Evolutionary conservation across 805 yeast species (phyloP).

Genomic region (Brettanomyces bruxellensis): DNA sequence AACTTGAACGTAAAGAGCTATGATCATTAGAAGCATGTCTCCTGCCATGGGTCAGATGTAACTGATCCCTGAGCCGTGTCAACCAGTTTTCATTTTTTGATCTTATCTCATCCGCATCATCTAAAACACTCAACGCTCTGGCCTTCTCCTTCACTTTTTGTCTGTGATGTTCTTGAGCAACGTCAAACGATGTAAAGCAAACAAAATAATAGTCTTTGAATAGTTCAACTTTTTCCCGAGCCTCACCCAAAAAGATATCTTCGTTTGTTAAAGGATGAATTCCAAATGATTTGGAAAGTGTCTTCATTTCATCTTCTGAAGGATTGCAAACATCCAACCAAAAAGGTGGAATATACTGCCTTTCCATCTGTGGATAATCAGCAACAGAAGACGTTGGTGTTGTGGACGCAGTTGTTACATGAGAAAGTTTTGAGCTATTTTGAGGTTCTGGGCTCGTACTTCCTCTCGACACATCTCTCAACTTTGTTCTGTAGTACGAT

Average conservation of each 20-base stretch:
- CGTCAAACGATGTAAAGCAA: constrained; percentile 79
- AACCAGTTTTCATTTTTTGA: constrained; percentile 7
- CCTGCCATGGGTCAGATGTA: constrained; percentile 2
- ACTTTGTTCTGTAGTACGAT: constrained; percentile 21
- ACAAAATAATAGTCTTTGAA: constrained; percentile 87
- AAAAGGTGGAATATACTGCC: constrained; percentile 40
- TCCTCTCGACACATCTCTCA: neutral
- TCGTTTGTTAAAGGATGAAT: constrained; percentile 96
- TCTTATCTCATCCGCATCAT: constrained; percentile 13
- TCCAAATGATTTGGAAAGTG: constrained; percentile 79
- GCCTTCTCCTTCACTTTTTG: constrained; percentile 20
- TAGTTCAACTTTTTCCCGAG: constrained; percentile 90
- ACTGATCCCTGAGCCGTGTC: constrained; percentile 7
- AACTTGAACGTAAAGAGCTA: neutral
- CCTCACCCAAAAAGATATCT: constrained; percentile 87
- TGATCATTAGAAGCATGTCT: neutral
- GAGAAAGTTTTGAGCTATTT: constrained; percentile 1
- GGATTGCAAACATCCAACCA: constrained; percentile 94
- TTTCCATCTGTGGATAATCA: constrained; percentile 1
- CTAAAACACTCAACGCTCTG: constrained; percentile 6
- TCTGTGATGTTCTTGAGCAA: constrained; percentile 61
- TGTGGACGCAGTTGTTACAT: neutral
- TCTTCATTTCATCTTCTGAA: constrained; percentile 95
- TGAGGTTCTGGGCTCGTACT: neutral
- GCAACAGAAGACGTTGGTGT: constrained; percentile 1